These are phyloP conservation scores for Plasmodium sp. DNA, from an alignment of 169 alveolate species.

Conservation along the genomic window DNA sequence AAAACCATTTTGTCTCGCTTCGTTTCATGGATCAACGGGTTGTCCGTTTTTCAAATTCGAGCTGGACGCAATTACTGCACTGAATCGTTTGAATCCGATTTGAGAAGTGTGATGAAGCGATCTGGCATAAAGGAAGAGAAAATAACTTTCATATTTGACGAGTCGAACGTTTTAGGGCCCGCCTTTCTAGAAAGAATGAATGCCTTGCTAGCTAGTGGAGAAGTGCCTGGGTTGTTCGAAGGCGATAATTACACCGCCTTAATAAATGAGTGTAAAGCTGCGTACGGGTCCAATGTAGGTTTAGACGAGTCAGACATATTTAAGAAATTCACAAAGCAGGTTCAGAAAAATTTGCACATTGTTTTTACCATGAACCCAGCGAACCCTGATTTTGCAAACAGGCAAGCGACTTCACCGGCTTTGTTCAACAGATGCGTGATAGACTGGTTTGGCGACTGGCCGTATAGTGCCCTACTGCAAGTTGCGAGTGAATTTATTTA, in stretches of 20 bases:
- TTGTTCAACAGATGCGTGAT: constrained; percentile 98
- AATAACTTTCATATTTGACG: constrained; percentile 98
- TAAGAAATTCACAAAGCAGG: constrained; percentile 94
- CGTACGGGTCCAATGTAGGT: constrained; percentile 86
- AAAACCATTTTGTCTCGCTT: constrained; percentile 96
- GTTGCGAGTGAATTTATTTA: constrained; percentile 94
- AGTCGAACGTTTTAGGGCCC: constrained; percentile 97
- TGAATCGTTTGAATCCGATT: constrained; percentile 96
- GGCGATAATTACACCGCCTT: constrained; percentile 97
- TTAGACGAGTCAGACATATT: constrained; percentile 96
- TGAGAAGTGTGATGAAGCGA: constrained; percentile 96
- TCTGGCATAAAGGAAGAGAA: constrained; percentile 98
- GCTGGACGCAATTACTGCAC: constrained; percentile 97
- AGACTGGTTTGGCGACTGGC: constrained; percentile 99
- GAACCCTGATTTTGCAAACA: constrained; percentile 96
- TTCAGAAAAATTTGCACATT: constrained; percentile 97
- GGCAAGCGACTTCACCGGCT: constrained; percentile 98
- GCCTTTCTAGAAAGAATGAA: constrained; percentile 99
- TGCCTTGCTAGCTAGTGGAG: constrained; percentile 99
- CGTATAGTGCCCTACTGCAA: constrained; percentile 94
- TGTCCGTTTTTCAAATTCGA: constrained; percentile 95
- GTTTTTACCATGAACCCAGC: constrained; percentile 99
- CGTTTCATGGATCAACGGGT: constrained; percentile 97
- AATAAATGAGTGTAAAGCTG: constrained; percentile 93
- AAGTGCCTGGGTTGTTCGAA: constrained; percentile 99